Percentiles rank a stretch among this genome's conserved stretches.
These are phyloP conservation scores for Halenospora varia DNA, from an alignment of 495 filamentous ascomycete species.

Conservation along the genomic window DNA sequence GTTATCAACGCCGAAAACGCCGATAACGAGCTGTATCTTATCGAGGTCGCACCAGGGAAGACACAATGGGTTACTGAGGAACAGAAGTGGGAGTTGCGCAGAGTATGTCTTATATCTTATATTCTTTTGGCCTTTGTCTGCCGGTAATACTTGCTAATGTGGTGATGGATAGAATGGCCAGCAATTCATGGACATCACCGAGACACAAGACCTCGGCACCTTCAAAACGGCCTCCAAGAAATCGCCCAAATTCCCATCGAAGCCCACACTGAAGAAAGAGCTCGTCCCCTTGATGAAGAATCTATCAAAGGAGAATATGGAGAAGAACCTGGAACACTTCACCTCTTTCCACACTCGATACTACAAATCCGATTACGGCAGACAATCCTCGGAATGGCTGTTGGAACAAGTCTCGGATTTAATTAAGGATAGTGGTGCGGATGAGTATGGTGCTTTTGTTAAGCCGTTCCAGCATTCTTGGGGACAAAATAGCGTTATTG, in stretches of 20 bases:
- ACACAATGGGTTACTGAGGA: constrained; percentile 87
- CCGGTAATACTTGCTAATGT: neutral
- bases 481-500: constrained; percentile 90
- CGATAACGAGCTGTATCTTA: constrained; percentile 52
- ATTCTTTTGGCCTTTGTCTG: too few species aligned
- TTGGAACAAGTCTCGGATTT: constrained; percentile 68
- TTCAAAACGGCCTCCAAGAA: constrained; percentile 36
- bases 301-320: constrained; percentile 75
- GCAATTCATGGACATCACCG: constrained; percentile 95
- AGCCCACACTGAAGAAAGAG: constrained; percentile 61
- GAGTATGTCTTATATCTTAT: constrained; percentile 55
- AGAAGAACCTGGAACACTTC: constrained; percentile 70
- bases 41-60: constrained; percentile 85
- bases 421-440: constrained; percentile 65
- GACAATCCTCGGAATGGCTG: constrained; percentile 89
- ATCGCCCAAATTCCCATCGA: constrained; percentile 57
- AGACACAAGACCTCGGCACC: constrained; percentile 54
- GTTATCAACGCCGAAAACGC: constrained; percentile 25
- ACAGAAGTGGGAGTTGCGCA: constrained; percentile 85
- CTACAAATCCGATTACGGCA: constrained; percentile 80
- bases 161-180: constrained; percentile 57
- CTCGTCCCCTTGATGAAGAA: constrained; percentile 60
- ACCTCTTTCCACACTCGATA: constrained; percentile 84
- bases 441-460: constrained; percentile 61
- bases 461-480: constrained; percentile 76